A percentile compares a stretch with the other conserved stretches of the same genome.
Conservation (phyloP, 805 yeast genomes). For the Candida ulmi region DNA sequence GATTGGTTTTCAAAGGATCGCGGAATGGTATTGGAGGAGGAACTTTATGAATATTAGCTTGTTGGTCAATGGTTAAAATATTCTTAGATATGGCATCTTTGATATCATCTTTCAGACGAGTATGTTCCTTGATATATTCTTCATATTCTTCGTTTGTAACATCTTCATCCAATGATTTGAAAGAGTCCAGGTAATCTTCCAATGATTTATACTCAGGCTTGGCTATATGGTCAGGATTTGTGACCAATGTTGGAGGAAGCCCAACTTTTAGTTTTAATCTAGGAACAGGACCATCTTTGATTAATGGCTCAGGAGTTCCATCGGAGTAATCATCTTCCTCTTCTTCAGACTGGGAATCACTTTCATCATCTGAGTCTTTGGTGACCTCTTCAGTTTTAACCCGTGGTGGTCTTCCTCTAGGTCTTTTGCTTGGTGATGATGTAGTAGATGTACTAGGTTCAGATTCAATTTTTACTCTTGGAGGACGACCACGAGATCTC, state of each 20-base stretch:
- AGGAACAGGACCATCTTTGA: conserved; percentile 18
- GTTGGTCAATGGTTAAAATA: conserved; percentile 39
- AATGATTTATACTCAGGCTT: conserved; percentile 39
- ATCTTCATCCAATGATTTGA: conserved; percentile 56
- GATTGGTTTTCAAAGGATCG: conserved; percentile 40
- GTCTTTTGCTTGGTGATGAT: background rate
- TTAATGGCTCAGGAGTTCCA: conserved; percentile 13
- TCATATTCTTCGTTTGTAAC: conserved; percentile 55
- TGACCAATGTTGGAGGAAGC: conserved; percentile 41
- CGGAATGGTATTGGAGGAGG: conserved; percentile 37
- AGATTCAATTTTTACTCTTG: background rate
- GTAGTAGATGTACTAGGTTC: background rate
- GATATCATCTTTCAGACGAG: conserved; percentile 34
- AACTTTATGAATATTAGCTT: conserved; percentile 32
- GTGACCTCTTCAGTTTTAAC: conserved; percentile 4
- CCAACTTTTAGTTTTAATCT: conserved; percentile 28
- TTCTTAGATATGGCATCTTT: conserved; percentile 41
- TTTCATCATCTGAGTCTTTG: conserved; percentile 3
- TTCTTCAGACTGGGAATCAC: conserved; percentile 21
- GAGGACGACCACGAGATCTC: background rate
- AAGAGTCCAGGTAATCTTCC: conserved; percentile 46
- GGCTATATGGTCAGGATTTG: conserved; percentile 56
- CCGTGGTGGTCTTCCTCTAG: conserved; percentile 4
- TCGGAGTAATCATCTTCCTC: conserved; percentile 10
- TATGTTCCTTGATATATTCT: conserved; percentile 49